Evolutionary conservation across 257 asterid species (phyloP).

Genomic region (Nicotiana obtusifolia): DNA sequence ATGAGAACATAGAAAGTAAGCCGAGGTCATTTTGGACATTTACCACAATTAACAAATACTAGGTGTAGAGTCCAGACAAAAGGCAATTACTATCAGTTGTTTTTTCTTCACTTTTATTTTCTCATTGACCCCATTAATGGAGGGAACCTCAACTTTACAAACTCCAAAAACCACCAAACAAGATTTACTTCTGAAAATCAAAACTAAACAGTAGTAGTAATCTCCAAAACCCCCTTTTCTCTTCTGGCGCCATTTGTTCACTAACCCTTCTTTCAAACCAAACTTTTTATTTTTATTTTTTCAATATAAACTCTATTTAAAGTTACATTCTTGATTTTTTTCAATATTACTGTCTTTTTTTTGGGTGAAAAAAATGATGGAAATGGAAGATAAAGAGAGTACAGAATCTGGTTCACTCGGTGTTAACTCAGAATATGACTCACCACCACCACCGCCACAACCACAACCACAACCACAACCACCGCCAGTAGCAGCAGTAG

Average conservation of each 20-base stretch:
- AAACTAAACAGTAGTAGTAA: background rate
- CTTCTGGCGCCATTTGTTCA: constrained; percentile 64
- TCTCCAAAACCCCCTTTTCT: constrained; percentile 15
- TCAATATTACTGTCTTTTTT: background rate
- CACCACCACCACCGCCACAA: constrained; percentile 28
- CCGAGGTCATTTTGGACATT: background rate
- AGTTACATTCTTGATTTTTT: background rate
- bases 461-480: constrained; percentile 36
- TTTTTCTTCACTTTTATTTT: constrained; percentile 1
- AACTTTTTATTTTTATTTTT: background rate
- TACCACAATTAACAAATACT: background rate
- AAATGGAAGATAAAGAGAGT: constrained; percentile 58
- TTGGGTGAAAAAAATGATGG: constrained; percentile 25
- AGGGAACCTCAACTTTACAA: constrained; percentile 53
- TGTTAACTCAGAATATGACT: constrained; percentile 45
- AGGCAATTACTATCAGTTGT: constrained; percentile 20
- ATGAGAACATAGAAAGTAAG: background rate
- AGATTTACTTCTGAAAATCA: background rate
- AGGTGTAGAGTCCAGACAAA: constrained; percentile 21
- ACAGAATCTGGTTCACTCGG: constrained; percentile 63
- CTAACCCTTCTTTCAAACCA: constrained; percentile 26
- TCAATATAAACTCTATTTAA: background rate
- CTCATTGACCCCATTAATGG: constrained; percentile 46
- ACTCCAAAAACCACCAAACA: constrained; percentile 14
- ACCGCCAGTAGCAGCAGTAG: no score